Evolutionary conservation across 2,329 filamentous ascomycete genomes (phyloP).

Genomic region (Pyricularia sp.): DNA sequence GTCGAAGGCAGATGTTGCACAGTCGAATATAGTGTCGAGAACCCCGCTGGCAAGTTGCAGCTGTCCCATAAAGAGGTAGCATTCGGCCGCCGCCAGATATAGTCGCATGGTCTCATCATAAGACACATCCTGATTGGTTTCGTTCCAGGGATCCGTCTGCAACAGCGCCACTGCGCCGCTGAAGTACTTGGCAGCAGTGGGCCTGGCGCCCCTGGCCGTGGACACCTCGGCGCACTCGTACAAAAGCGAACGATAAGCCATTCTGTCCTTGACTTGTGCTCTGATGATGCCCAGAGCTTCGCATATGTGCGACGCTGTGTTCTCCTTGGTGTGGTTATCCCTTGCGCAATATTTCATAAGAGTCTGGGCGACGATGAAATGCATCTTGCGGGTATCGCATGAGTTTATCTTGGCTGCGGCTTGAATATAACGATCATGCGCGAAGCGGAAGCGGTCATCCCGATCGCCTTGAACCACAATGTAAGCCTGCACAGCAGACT

Average conservation of each 20-base stretch:
- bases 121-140: conserved; percentile 58
- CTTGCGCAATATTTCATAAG: conserved; percentile 62
- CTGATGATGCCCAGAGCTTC: conserved; percentile 69
- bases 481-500: conserved; percentile 70
- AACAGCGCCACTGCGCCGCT: conserved; percentile 68
- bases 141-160: conserved; percentile 70
- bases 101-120: conserved; percentile 82
- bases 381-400: conserved; percentile 68
- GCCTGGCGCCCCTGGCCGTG: conserved; percentile 71
- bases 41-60: conserved; percentile 57
- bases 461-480: conserved; percentile 73
- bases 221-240: conserved; percentile 71
- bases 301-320: conserved; percentile 73
- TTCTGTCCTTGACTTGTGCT: conserved; percentile 46
- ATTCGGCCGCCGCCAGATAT: conserved; percentile 72
- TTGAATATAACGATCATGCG: conserved; percentile 78
- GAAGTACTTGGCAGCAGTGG: conserved; percentile 77
- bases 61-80: conserved; percentile 70
- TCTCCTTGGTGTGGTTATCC: conserved; percentile 58
- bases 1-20: conserved; percentile 64
- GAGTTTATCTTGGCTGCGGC: conserved; percentile 63
- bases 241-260: conserved; percentile 64
- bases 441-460: conserved; percentile 81
- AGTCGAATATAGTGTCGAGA: conserved; percentile 59
- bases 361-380: conserved; percentile 77